phyloP scores from a whole-genome alignment of 441 rosid genomes.

The Syzygium malaccense region DNA sequence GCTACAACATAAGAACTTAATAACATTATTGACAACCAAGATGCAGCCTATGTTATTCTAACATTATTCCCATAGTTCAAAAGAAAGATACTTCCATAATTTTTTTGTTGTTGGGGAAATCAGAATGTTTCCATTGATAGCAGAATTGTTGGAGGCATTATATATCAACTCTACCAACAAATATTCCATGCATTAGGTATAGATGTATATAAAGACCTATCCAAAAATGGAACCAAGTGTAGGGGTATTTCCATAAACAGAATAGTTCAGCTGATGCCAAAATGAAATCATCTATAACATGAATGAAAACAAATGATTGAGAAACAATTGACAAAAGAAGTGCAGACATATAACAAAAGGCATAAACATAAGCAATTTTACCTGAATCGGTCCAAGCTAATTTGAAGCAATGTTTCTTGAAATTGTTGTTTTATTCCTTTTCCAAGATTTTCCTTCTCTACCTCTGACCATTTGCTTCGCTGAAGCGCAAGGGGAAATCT shows the following conservation, averaged over 20 bases:
- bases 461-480: conserved; percentile 60
- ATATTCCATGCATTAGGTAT: not conserved
- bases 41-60: not conserved
- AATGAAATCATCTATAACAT: not conserved
- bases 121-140: not conserved
- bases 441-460: conserved; percentile 62
- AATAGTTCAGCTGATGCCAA: not conserved
- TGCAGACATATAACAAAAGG: not conserved
- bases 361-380: conserved; percentile 11
- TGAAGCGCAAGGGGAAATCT: conserved; percentile 42
- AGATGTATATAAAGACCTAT: not conserved
- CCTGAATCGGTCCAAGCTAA: conserved; percentile 52
- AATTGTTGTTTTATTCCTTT: conserved; percentile 74
- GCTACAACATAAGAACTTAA: not conserved
- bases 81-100: not conserved
- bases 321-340: not conserved
- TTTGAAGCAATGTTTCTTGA: conserved; percentile 57
- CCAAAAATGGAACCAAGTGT: not conserved
- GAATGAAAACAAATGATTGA: not conserved
- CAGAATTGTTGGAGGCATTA: not conserved
- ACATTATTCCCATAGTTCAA: not conserved
- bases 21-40: not conserved
- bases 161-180: not conserved
- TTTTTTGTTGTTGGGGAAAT: not conserved
- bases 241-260: not conserved